phyloP scores from a whole-genome alignment of 2,329 filamentous ascomycete species.

The Iodosphaeria phyllophila region DNA sequence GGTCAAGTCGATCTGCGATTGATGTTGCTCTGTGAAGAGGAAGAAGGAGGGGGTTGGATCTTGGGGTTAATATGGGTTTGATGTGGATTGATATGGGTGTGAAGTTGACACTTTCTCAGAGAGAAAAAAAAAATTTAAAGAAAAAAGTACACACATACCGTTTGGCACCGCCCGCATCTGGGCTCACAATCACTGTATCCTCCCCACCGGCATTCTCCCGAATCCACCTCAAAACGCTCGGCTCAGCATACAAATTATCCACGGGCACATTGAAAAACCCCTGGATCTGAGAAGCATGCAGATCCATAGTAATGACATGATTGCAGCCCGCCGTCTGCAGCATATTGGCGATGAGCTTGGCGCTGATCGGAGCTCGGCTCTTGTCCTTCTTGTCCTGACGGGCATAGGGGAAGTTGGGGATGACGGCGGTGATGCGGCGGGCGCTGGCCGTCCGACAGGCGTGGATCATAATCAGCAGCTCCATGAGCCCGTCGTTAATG shows the following conservation, averaged over 20 bases:
- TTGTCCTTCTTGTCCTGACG: conserved; percentile 94
- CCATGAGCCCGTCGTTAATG: conserved; percentile 97
- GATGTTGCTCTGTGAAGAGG: conserved; percentile 48
- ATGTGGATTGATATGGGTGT: background rate
- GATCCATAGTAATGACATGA: conserved; percentile 88
- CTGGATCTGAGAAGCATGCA: conserved; percentile 85
- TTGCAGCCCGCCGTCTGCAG: conserved; percentile 85
- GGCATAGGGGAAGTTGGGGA: conserved; percentile 92
- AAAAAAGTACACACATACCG: conserved; percentile 26
- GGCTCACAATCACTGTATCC: conserved; percentile 85
- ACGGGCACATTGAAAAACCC: conserved; percentile 79
- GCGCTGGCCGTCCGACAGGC: conserved; percentile 57
- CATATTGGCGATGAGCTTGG: conserved; percentile 95
- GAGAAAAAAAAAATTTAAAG: background rate
- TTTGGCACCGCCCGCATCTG: conserved; percentile 89
- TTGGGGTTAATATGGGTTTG: background rate
- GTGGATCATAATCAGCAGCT: conserved; percentile 95
- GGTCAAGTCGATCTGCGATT: conserved; percentile 80
- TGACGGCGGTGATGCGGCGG: conserved; percentile 81
- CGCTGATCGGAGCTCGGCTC: conserved; percentile 88
- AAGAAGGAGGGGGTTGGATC: background rate
- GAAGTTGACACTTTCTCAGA: background rate
- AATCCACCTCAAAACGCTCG: conserved; percentile 82
- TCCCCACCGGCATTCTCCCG: conserved; percentile 63
- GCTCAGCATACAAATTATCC: conserved; percentile 79